Conservation (phyloP, 495 filamentous ascomycete genomes). For the Hyaloscypha hepaticicola region DNA sequence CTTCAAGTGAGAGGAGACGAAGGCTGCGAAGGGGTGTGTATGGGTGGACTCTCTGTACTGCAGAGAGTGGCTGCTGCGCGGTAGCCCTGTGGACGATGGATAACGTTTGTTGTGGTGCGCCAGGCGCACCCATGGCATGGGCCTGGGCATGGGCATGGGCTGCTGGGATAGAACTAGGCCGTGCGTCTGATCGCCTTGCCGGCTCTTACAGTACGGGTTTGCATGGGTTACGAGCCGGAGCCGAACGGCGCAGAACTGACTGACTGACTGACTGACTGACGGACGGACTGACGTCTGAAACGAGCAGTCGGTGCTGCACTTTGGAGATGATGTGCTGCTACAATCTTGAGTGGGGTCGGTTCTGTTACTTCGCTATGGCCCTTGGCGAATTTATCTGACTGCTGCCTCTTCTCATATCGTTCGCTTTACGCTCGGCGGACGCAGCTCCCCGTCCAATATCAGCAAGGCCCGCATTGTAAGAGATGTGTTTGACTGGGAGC, state of each 20-base stretch:
- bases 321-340: not conserved
- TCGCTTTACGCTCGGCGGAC: slow-evolving; percentile 15
- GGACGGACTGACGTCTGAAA: not conserved
- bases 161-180: not conserved
- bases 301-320: not conserved
- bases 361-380: not conserved
- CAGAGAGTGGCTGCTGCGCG: not conserved
- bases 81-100: not conserved
- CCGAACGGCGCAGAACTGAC: not conserved
- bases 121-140: too few species aligned
- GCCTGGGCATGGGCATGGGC: not conserved
- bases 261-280: too few species aligned
- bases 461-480: slow-evolving; percentile 4
- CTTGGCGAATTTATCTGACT: not conserved
- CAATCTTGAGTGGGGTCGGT: not conserved
- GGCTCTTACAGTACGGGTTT: not conserved
- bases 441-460: slow-evolving; percentile 7
- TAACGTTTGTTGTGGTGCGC: slow-evolving; percentile 1
- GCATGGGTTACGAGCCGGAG: not conserved
- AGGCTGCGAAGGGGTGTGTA: not conserved
- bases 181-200: not conserved
- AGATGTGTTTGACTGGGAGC: not conserved
- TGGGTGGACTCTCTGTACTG: too few species aligned
- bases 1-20: not conserved
- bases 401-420: not conserved